Conservation (phyloP, 108 stramenopile genomes). For the Nannochloropsis granulata region DNA sequence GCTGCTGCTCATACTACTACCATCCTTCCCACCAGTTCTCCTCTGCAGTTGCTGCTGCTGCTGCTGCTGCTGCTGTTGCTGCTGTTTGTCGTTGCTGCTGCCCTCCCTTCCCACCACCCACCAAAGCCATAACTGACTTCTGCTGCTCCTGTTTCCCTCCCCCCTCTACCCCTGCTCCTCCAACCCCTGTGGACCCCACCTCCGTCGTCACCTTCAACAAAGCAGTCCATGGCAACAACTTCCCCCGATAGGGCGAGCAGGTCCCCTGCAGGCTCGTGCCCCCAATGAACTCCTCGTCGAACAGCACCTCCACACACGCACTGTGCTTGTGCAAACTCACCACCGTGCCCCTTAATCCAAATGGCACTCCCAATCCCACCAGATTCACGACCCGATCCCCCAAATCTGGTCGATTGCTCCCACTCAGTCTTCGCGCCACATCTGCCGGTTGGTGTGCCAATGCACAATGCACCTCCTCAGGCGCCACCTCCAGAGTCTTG, state of each 20-base stretch:
- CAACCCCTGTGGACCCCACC: background rate
- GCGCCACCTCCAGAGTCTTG: background rate
- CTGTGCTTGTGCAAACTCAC: constrained; percentile 71
- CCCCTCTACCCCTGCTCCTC: background rate
- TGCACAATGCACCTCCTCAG: background rate
- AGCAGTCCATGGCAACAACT: background rate
- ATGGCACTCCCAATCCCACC: constrained; percentile 71
- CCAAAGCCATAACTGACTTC: too few relatives aligned
- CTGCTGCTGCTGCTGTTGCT: background rate
- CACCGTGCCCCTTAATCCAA: constrained; percentile 89
- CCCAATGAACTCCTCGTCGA: constrained; percentile 96
- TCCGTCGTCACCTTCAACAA: background rate
- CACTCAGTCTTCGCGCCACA: background rate
- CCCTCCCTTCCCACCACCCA: too few relatives aligned
- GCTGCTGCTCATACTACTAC: background rate
- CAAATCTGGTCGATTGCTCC: constrained; percentile 46
- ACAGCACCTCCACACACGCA: constrained; percentile 92
- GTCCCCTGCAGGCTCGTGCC: constrained; percentile 74
- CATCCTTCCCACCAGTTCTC: background rate
- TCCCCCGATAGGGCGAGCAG: constrained; percentile 70
- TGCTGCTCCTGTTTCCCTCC: background rate
- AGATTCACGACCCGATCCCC: constrained; percentile 87
- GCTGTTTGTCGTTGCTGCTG: background rate
- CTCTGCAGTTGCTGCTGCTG: background rate
- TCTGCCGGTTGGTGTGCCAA: background rate